Evolutionary conservation across 306 rosid species (phyloP), one percentile per base, ranked within the genome.

Genomic region (Dicorynia guianensis): DNA sequence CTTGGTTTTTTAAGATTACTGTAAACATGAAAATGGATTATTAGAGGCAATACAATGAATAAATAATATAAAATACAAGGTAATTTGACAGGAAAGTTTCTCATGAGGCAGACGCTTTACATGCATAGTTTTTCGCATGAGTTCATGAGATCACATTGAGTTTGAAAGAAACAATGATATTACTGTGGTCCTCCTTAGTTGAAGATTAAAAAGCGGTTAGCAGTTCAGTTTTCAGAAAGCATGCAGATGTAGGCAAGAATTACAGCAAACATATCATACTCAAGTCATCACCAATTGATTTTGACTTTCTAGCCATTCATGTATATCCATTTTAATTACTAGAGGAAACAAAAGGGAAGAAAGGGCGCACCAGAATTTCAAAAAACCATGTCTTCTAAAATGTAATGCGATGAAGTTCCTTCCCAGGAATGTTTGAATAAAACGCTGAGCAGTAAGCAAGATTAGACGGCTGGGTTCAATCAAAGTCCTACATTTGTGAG

Each of bases 371-470:
- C 97, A 93, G 86, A 93, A 91, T 76, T 87, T 93, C 86, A 89
- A 82, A 66, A 93, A 91, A 38, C 91, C 92, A 50, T 87, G 96
- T 56, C 97, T 82, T 20, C 93, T 91, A 55, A 93, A 93, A 84
- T 91, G 98, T 20, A 89, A 75, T 0, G 98, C 89, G 0, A 89
- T 52, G 76, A 82, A 93, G 66, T 83, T 86, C 78, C 83, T 91
- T 18, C 98, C 98, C 18, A 93, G 71, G 87, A 93, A 93, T 10
- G 98, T 90, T 69, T 93, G 98, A 78, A 93, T 82, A 69, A 93
- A 93, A 33, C 97, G 97, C 80, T 89, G 96, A 13, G 98, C 98
- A 30, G 97, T 93, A 64, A 89, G 87, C 82, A 89, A 64, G 79
- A 93, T 93, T 11, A 93, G 90, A 52, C 84, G 86, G 71, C 87